phyloP scores from a whole-genome alignment of 2,329 filamentous ascomycete species.

The Fonsecaea nubica region DNA sequence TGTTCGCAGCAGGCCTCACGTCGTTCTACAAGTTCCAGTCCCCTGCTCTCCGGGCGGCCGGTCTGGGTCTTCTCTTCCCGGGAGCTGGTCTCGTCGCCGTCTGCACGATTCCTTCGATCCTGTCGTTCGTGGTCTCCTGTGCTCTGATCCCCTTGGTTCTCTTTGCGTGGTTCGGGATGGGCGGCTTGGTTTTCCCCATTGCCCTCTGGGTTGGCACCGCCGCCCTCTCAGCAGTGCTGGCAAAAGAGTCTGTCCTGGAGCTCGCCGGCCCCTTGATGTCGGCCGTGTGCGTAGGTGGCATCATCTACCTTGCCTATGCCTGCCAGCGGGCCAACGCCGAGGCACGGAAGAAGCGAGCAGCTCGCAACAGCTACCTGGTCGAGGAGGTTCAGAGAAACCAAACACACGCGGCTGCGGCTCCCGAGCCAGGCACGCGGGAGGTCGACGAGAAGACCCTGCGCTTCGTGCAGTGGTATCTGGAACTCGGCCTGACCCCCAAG shows the following conservation, averaged over 20 bases:
- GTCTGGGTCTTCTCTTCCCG: slow-evolving; percentile 26
- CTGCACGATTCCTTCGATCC: slow-evolving; percentile 26
- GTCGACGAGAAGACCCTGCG: slow-evolving; percentile 26
- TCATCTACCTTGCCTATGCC: slow-evolving; percentile 24
- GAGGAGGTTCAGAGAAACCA: slow-evolving; percentile 29
- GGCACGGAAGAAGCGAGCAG: slow-evolving; percentile 19
- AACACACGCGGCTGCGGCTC: slow-evolving; percentile 15
- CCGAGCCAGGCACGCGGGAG: slow-evolving; percentile 27
- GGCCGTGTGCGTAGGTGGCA: slow-evolving; percentile 22
- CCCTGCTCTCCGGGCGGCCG: slow-evolving; percentile 25
- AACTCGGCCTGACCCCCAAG: slow-evolving; percentile 27
- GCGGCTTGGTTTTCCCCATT: slow-evolving; percentile 32
- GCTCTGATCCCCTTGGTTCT: slow-evolving; percentile 30
- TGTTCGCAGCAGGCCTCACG: slow-evolving; percentile 25
- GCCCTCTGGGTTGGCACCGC: slow-evolving; percentile 29
- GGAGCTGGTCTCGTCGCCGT: slow-evolving; percentile 33
- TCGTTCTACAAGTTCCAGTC: slow-evolving; percentile 32
- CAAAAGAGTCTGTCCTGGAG: slow-evolving; percentile 26
- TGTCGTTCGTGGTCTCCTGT: slow-evolving; percentile 24
- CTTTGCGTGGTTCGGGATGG: slow-evolving; percentile 35
- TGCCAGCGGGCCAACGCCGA: slow-evolving; percentile 14
- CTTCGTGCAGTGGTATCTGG: slow-evolving; percentile 30
- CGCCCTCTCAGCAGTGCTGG: slow-evolving; percentile 24
- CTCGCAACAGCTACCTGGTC: slow-evolving; percentile 31
- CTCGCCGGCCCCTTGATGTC: slow-evolving; percentile 16